These are phyloP conservation scores for Polygonum aviculare DNA, from an alignment of 148 eudicot species.

Conservation along the genomic window DNA sequence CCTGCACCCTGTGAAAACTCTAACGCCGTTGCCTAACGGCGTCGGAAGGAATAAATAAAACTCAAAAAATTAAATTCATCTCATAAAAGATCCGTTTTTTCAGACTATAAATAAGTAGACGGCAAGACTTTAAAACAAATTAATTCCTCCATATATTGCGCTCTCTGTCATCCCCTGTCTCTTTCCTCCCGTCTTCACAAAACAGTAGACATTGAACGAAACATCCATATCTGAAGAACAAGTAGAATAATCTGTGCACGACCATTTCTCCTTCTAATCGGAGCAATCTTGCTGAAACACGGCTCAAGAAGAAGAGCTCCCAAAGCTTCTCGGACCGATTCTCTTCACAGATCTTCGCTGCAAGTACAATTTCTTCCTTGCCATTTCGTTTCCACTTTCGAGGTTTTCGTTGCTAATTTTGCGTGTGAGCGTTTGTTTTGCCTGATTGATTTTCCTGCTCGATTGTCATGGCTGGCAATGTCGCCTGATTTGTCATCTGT, in stretches of 20 bases:
- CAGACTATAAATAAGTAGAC: slow-evolving; percentile 5
- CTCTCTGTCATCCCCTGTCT: slow-evolving; percentile 4
- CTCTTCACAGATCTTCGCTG: slow-evolving; percentile 6
- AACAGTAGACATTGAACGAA: not conserved
- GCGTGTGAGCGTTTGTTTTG: not conserved
- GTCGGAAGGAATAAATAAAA: not conserved
- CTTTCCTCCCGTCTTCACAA: not conserved
- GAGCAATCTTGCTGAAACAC: not conserved
- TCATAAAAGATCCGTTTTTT: not conserved
- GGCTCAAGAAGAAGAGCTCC: not conserved
- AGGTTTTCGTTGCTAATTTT: not conserved
- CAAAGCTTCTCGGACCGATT: not conserved
- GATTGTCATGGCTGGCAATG: not conserved
- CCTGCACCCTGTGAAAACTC: too few species aligned
- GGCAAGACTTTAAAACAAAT: slow-evolving; percentile 2
- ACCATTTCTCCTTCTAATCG: not conserved
- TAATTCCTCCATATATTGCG: slow-evolving; percentile 8
- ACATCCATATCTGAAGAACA: slow-evolving; percentile 1
- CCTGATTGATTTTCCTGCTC: not conserved
- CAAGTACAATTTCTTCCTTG: not conserved
- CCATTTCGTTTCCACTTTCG: not conserved
- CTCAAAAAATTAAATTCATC: not conserved
- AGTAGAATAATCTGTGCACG: not conserved
- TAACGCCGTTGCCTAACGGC: not conserved
- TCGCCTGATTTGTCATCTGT: not conserved